A percentile compares a stretch with the other conserved stretches of the same genome.
Evolutionary conservation across 2,329 filamentous ascomycete species (phyloP).

Genomic region (Neonectria hederae): DNA sequence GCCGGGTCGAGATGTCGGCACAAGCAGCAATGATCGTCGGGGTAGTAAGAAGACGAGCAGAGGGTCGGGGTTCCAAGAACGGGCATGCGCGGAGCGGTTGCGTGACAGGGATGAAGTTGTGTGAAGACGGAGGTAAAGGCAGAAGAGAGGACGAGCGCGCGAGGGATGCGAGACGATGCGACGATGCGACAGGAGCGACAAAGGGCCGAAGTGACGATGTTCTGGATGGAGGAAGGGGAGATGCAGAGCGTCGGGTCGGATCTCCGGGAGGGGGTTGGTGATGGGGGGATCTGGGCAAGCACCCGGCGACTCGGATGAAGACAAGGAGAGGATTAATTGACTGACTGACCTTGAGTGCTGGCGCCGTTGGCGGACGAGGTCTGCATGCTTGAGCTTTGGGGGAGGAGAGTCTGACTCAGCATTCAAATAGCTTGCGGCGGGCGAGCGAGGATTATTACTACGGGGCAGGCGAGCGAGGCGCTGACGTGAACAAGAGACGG

Average conservation of each 20-base stretch:
- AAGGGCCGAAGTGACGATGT: constrained; percentile 7
- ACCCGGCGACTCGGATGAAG: constrained; percentile 12
- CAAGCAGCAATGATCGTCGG: constrained; percentile 22
- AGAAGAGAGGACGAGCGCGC: constrained; percentile 3
- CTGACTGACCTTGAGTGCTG: constrained; percentile 45
- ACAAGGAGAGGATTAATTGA: constrained; percentile 35
- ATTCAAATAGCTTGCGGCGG: constrained; percentile 41
- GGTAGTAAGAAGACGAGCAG: constrained; percentile 19
- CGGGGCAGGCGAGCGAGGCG: constrained; percentile 40
- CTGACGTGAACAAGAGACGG: constrained; percentile 41
- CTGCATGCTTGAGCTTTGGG: constrained; percentile 46
- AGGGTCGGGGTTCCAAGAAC: constrained; percentile 23
- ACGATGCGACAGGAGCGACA: constrained; percentile 13
- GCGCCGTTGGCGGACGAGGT: constrained; percentile 46
- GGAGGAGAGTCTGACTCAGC: constrained; percentile 48
- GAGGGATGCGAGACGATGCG: constrained; percentile 29
- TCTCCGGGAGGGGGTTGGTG: constrained; percentile 15
- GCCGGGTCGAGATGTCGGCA: constrained; percentile 20
- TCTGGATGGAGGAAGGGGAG: background rate
- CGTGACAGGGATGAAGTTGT: constrained; percentile 37
- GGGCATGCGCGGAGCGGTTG: constrained; percentile 26
- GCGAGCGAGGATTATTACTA: constrained; percentile 44
- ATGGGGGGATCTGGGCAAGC: constrained; percentile 27
- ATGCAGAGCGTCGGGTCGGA: constrained; percentile 3
- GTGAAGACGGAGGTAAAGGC: constrained; percentile 23